A percentile compares a stretch with the other conserved stretches of the same genome.
Evolutionary conservation across 805 yeast genomes (phyloP).

Genomic region (Sugiyamaella lignohabitans): DNA sequence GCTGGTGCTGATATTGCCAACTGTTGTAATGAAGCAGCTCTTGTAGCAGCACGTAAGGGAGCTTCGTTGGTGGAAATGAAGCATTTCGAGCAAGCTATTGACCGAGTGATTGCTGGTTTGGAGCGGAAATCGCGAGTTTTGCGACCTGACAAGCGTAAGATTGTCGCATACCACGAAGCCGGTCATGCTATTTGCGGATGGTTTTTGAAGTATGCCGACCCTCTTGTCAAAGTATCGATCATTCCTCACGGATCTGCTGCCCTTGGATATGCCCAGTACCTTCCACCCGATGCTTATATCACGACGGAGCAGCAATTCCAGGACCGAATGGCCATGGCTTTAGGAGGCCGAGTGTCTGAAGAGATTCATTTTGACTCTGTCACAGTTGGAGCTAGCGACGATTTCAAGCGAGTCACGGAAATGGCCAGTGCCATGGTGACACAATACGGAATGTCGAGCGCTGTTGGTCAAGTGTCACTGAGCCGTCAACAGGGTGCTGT

Average conservation of each 20-base stretch:
- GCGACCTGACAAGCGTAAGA: slow-evolving; percentile 70
- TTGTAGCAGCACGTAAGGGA: slow-evolving; percentile 80
- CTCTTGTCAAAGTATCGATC: slow-evolving; percentile 84
- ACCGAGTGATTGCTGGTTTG: slow-evolving; percentile 90
- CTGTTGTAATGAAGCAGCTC: slow-evolving; percentile 90
- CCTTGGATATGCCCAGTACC: slow-evolving; percentile 90
- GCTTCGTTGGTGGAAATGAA: slow-evolving; percentile 52
- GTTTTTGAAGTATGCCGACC: slow-evolving; percentile 84
- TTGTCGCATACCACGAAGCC: slow-evolving; percentile 93
- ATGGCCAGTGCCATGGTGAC: slow-evolving; percentile 90
- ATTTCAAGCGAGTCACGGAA: slow-evolving; percentile 82
- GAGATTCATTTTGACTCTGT: slow-evolving; percentile 82
- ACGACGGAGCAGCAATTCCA: slow-evolving; percentile 66
- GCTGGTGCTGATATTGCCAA: slow-evolving; percentile 96
- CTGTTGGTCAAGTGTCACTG: slow-evolving; percentile 61
- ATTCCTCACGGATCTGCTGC: slow-evolving; percentile 95
- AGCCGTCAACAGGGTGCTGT: slow-evolving; percentile 34
- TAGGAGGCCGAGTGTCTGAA: slow-evolving; percentile 90
- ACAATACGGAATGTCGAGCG: slow-evolving; percentile 78
- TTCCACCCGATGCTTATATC: slow-evolving; percentile 83
- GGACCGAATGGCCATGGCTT: slow-evolving; percentile 88
- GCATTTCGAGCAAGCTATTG: slow-evolving; percentile 90
- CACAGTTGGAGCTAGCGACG: slow-evolving; percentile 89
- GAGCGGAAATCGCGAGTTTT: slow-evolving; percentile 78
- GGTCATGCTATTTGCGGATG: slow-evolving; percentile 97